Evolutionary conservation across 192 early-diverging fungal genomes (phyloP).

Genomic region (Linderina pennispora): DNA sequence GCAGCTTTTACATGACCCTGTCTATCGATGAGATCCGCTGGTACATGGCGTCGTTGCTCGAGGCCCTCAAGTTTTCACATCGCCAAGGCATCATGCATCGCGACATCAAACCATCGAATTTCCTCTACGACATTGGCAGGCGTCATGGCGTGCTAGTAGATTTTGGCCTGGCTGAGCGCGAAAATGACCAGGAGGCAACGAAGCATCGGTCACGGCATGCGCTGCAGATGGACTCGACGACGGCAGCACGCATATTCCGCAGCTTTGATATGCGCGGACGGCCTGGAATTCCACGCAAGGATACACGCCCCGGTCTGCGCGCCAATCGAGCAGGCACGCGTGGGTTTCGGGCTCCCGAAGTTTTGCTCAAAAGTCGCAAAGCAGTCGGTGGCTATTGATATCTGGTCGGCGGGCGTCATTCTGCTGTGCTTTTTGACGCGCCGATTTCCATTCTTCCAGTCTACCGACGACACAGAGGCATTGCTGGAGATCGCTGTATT

Average conservation of each 20-base stretch:
- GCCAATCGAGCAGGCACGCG: conserved; percentile 89
- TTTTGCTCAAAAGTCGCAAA: conserved; percentile 70
- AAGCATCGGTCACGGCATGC: conserved; percentile 22
- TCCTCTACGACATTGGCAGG: conserved; percentile 69
- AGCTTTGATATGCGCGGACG: conserved; percentile 33
- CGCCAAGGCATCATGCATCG: conserved; percentile 71
- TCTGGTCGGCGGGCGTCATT: conserved; percentile 91
- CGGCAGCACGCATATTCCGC: conserved; percentile 34
- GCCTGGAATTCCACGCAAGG: conserved; percentile 36
- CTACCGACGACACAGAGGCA: conserved; percentile 79
- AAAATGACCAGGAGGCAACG: conserved; percentile 32
- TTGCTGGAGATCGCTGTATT: conserved; percentile 77
- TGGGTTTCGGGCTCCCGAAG: conserved; percentile 92
- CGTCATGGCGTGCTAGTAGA: conserved; percentile 82
- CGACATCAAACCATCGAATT: conserved; percentile 94
- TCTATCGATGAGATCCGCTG: conserved; percentile 61
- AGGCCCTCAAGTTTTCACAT: conserved; percentile 69
- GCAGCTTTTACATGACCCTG: conserved; percentile 58
- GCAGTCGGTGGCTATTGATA: conserved; percentile 81
- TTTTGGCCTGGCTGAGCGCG: conserved; percentile 84
- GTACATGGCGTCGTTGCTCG: conserved; percentile 71
- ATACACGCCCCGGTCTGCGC: conserved; percentile 53
- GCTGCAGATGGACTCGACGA: conserved; percentile 40
- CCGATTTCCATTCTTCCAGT: conserved; percentile 87
- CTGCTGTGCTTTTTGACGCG: conserved; percentile 72